Conservation (phyloP, 148 eudicot genomes). For the Diospyros lotus region DNA sequence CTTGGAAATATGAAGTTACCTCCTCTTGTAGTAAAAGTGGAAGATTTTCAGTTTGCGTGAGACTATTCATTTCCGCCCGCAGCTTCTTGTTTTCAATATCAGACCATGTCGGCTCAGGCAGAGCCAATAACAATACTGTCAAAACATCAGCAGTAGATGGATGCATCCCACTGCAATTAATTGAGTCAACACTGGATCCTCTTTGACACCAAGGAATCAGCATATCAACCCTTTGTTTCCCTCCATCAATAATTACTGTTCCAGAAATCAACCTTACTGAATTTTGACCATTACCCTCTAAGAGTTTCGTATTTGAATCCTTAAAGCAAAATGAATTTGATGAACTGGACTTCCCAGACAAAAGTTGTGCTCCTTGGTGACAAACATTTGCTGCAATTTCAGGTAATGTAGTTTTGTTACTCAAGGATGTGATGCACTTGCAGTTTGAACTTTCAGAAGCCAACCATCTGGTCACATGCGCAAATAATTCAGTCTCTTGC, state of each 20-base stretch:
- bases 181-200: slow-evolving; percentile 25
- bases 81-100: slow-evolving; percentile 49
- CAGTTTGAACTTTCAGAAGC: slow-evolving; percentile 37
- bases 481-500: slow-evolving; percentile 63
- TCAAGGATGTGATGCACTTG: slow-evolving; percentile 8
- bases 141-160: slow-evolving; percentile 68
- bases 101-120: slow-evolving; percentile 82
- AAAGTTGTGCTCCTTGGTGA: slow-evolving; percentile 66
- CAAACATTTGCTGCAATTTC: slow-evolving; percentile 61
- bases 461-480: slow-evolving; percentile 48
- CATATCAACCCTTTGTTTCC: slow-evolving; percentile 60
- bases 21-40: slow-evolving; percentile 78
- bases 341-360: slow-evolving; percentile 38
- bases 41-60: slow-evolving; percentile 51
- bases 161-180: slow-evolving; percentile 34
- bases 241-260: slow-evolving; percentile 41
- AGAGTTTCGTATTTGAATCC: slow-evolving; percentile 45
- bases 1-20: slow-evolving; percentile 34
- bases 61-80: slow-evolving; percentile 41
- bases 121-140: slow-evolving; percentile 73
- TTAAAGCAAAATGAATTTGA: slow-evolving; percentile 44
- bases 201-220: slow-evolving; percentile 59
- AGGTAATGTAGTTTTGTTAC: slow-evolving; percentile 42
- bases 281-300: slow-evolving; percentile 48
- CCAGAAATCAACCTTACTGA: slow-evolving; percentile 56